Evolutionary conservation across 768 basidiomycete species (phyloP).

Genomic region (Suillus brevipes): DNA sequence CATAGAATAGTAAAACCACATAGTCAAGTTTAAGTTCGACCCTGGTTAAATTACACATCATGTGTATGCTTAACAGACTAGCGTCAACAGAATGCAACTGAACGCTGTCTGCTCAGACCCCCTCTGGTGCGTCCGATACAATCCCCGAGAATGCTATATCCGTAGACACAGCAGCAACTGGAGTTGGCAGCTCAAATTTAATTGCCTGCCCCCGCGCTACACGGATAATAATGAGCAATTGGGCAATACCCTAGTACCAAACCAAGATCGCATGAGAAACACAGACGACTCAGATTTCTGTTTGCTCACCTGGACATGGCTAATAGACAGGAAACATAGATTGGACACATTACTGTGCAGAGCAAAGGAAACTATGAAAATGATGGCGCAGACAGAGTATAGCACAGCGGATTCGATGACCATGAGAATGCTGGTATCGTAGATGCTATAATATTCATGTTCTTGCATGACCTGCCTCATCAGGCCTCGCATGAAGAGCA

Average conservation of each 20-base stretch:
- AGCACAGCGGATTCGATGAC: slow-evolving; percentile 31
- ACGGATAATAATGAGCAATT: background rate
- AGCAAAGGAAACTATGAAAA: slow-evolving; percentile 29
- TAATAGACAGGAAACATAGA: slow-evolving; percentile 25
- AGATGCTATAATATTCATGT: slow-evolving; percentile 8
- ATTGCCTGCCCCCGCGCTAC: slow-evolving; percentile 2
- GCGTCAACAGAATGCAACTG: background rate
- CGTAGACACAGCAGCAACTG: background rate
- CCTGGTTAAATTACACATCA: background rate
- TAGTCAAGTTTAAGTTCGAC: background rate
- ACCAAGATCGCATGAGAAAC: background rate
- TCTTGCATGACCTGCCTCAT: slow-evolving; percentile 16
- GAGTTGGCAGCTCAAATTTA: background rate
- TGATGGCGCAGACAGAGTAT: slow-evolving; percentile 24
- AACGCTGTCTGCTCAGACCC: background rate
- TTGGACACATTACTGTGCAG: slow-evolving; percentile 18
- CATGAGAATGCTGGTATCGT: slow-evolving; percentile 29
- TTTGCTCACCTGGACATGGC: slow-evolving; percentile 11
- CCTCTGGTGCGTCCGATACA: background rate
- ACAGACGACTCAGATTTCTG: background rate
- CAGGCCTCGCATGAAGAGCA: slow-evolving; percentile 20
- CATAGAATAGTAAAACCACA: background rate
- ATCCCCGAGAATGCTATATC: background rate
- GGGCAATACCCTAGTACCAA: background rate
- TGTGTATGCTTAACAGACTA: background rate